These are phyloP conservation scores for Spencermartinsiella europaea DNA, from an alignment of 805 yeast species.

Conservation along the genomic window DNA sequence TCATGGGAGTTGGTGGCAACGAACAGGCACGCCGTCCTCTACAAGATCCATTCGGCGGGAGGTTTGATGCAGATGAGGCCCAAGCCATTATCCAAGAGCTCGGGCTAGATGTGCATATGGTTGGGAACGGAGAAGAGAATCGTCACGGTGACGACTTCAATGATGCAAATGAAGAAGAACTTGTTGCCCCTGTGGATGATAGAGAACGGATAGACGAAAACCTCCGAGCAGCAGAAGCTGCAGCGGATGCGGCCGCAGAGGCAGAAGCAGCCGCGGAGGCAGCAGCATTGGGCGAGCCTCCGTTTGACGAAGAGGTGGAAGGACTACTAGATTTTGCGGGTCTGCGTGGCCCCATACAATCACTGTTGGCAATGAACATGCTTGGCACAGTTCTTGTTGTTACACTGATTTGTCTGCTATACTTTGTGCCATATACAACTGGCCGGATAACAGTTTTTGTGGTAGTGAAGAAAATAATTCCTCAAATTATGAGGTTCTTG, in stretches of 20 bases:
- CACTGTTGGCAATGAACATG: conserved; percentile 20
- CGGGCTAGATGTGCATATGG: not conserved
- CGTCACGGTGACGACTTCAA: conserved; percentile 1
- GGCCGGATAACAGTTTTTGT: conserved; percentile 18
- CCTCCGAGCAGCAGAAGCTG: conserved; percentile 6
- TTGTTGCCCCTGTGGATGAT: conserved; percentile 8
- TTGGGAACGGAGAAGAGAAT: not conserved
- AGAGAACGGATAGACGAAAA: conserved; percentile 15
- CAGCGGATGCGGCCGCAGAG: conserved; percentile 1
- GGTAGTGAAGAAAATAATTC: not conserved
- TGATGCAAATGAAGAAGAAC: conserved; percentile 7
- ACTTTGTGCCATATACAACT: conserved; percentile 24
- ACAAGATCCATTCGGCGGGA: not conserved
- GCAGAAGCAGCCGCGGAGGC: conserved; percentile 8
- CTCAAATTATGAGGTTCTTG: not conserved
- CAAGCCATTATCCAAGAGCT: not conserved
- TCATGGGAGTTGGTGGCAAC: not conserved
- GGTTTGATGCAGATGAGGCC: conserved; percentile 15
- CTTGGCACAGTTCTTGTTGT: conserved; percentile 19
- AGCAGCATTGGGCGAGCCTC: conserved; percentile 7
- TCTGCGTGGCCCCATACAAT: conserved; percentile 22
- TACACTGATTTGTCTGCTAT: conserved; percentile 14
- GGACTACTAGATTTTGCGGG: conserved; percentile 29
- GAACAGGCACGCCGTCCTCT: not conserved
- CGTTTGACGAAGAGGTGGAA: conserved; percentile 20